A percentile compares a stretch with the other conserved stretches of the same genome.
Conservation (phyloP, 495 filamentous ascomycete genomes). For the Cryomyces antarcticus region DNA sequence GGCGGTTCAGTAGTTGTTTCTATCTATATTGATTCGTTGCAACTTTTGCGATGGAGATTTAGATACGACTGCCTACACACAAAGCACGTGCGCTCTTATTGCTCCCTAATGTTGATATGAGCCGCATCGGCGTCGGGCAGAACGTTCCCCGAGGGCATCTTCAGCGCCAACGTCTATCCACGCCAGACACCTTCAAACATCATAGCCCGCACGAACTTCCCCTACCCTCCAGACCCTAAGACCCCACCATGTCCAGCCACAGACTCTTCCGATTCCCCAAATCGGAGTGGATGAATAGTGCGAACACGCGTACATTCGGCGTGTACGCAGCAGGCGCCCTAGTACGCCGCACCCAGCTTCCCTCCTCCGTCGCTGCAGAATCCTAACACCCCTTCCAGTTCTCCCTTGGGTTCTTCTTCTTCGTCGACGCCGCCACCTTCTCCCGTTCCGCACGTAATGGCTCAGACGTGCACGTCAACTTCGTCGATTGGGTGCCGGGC, state of each 20-base stretch:
- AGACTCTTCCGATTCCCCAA: slow-evolving; percentile 25
- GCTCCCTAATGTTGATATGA: too few species aligned
- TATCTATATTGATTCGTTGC: too few species aligned
- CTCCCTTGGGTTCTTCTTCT: slow-evolving; percentile 89
- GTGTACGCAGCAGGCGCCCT: slow-evolving; percentile 75
- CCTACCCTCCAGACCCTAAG: too few species aligned
- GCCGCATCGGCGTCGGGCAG: too few species aligned
- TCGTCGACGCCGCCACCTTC: slow-evolving; percentile 80
- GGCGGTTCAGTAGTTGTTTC: too few species aligned
- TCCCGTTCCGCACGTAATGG: slow-evolving; percentile 61
- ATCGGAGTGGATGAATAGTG: slow-evolving; percentile 68
- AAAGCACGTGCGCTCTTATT: too few species aligned
- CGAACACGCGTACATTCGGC: slow-evolving; percentile 58
- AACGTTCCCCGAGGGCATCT: too few species aligned
- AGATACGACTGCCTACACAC: too few species aligned
- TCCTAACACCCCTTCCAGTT: slow-evolving; percentile 35
- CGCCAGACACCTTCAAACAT: too few species aligned
- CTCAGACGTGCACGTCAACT: slow-evolving; percentile 71
- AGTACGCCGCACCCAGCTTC: slow-evolving; percentile 29
- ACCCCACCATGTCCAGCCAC: slow-evolving; percentile 12
- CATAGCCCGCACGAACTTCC: too few species aligned
- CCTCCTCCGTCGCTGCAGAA: not conserved
- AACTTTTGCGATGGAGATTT: too few species aligned
- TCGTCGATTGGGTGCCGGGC: slow-evolving; percentile 95
- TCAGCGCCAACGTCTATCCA: too few species aligned